Evolutionary conservation across 495 filamentous ascomycete species (phyloP), one percentile per base, ranked within the genome.

Genomic region (Talaromyces proteolyticus): DNA sequence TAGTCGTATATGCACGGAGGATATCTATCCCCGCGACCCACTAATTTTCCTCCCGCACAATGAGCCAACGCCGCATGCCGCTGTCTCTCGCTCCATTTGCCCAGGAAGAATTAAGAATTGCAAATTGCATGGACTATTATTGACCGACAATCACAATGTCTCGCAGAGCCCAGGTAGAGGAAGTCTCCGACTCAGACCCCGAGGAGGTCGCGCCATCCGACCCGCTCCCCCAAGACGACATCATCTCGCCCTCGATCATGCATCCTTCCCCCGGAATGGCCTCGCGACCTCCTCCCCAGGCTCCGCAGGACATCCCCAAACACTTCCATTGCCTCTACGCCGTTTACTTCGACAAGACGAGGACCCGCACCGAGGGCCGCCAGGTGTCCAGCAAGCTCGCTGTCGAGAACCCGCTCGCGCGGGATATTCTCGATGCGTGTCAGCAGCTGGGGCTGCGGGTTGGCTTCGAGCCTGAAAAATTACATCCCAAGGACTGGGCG

Each of bases 401-500:
- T 0, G 88, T 96, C 3, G 57, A 73, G 42, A 96, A 94, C 69
- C 93, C 93, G 21, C 73, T 98, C 16, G 93, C 93, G 6, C 75
- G 89, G 47, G 89, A 92, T 55, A 91, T 98, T 61, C 88, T 89
- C 25, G 83, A 90, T 53, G 93, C 92, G 0, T 88, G 86, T 58
- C 81, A 84, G 17, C 67, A 67, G 51, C 72, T 96, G 38, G 82
- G 86, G 4, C 66, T 96, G 51, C 77, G 80, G 23, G 82, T 84
- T 24, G 85, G 91, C 4, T 85, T 96, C 64, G 93, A 98, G 66
- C 90, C 91, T 0, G 86, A 84, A 57, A 96, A 95, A 70, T 74
- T 83, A 41, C 93, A 98, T 70, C 93, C 93, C 0, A 91, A 91
- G 68, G 93, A 98, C 69, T 98, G 93, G 93, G 86, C 85, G 26